Base-by-base conservation (phyloP, 2,329 filamentous ascomycete species). In the Aspergillus flavus region DNA sequence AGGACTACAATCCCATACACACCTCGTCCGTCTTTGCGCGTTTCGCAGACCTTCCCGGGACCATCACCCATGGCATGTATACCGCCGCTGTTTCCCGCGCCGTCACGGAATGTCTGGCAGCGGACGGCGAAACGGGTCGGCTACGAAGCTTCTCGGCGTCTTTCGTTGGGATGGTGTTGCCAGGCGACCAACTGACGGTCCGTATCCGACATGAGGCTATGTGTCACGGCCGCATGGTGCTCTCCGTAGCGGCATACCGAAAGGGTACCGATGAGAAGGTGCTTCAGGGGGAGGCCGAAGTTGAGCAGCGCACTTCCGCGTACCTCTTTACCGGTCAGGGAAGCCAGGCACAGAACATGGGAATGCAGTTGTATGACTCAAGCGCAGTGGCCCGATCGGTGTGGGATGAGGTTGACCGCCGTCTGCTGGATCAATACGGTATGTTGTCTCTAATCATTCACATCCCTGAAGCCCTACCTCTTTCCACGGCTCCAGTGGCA, bases 31-130 rank as follows among this genome's bases (percentile, higher is more conserved):
- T 97, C 57, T 98, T 98, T 80, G 91, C 94, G 19, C 92, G 87
- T 78, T 97, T 97, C 73, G 94, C 94, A 73, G 93, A 93, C 76
- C 85, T 98, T 12, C 93, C 93, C 1, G 94, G 94, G 46, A 97
- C 94, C 36, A 97, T 98, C 73, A 97, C 94, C 0, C 94, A 98
- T 76, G 94, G 94, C 76, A 98, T 98, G 94, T 97, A 96, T 84
- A 95, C 94, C 0, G 97, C 94, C 77, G 94, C 94, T 64, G 91
- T 94, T 45, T 93, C 97, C 88, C 94, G 73, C 94, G 92, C 76
- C 83, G 97, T 61, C 91, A 97, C n/a, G 93, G 97, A 85, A 97
- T 92, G 0, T 96, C 93, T 94, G 92, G 94, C 63, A 92, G 93
- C 1, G 92, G 97, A 97, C 84, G 94, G 66, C 2, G 53, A 97